A percentile compares a stretch with the other conserved stretches of the same genome.
Evolutionary conservation across 768 basidiomycete species (phyloP).

Genomic region (Pisolithus tinctorius): DNA sequence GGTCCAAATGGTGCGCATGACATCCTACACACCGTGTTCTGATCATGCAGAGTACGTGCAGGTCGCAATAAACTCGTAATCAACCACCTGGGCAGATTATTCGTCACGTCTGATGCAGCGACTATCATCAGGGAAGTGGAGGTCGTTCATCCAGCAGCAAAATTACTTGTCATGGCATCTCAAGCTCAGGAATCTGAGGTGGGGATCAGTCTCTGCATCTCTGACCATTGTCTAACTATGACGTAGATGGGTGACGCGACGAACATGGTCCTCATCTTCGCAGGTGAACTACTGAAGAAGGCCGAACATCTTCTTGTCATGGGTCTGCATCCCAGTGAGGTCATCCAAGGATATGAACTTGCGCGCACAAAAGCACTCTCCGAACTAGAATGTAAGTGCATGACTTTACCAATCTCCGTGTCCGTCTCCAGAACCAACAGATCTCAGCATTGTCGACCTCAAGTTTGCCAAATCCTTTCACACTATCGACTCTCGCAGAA

Average conservation of each 20-base stretch:
- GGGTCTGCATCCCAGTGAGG: conserved; percentile 96
- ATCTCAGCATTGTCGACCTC: conserved; percentile 60
- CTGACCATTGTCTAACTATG: conserved; percentile 5
- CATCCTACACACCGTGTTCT: neutral
- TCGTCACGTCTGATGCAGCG: conserved; percentile 98
- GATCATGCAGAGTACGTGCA: conserved; percentile 23
- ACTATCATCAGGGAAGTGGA: conserved; percentile 98
- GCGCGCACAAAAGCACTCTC: conserved; percentile 76
- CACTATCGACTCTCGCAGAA: conserved; percentile 56
- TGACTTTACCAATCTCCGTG: neutral
- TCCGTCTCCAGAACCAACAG: conserved; percentile 9
- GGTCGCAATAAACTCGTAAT: conserved; percentile 97
- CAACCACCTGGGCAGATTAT: conserved; percentile 92
- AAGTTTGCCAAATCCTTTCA: conserved; percentile 65
- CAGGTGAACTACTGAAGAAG: conserved; percentile 90
- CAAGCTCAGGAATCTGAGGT: conserved; percentile 96
- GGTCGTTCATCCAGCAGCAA: conserved; percentile 97
- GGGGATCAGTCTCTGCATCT: conserved; percentile 15
- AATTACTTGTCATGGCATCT: conserved; percentile 97
- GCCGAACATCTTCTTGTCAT: conserved; percentile 89
- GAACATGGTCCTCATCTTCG: conserved; percentile 91
- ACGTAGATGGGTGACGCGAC: conserved; percentile 94
- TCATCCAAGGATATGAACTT: conserved; percentile 92
- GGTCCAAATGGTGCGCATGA: conserved; percentile 80
- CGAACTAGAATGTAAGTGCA: conserved; percentile 81